Conservation (phyloP, 164 flowering plant species). For the Berberis vulgaris region DNA sequence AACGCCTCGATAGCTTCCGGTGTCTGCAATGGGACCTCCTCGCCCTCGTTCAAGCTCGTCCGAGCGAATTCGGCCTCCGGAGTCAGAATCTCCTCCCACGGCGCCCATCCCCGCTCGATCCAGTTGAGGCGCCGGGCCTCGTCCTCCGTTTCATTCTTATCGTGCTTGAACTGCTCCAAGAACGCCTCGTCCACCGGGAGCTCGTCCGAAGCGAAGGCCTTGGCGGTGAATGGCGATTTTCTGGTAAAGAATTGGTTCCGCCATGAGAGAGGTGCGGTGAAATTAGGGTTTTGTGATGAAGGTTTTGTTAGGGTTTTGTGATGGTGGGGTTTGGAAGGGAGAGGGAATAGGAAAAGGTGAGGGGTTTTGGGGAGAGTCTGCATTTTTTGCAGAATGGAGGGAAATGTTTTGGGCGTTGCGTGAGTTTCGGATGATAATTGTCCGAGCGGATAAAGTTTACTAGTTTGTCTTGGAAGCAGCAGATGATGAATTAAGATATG, state of each 20-base stretch:
- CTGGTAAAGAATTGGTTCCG: constrained; percentile 7
- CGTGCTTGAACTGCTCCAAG: constrained; percentile 43
- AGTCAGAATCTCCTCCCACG: constrained; percentile 90
- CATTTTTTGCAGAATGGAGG: constrained; percentile 12
- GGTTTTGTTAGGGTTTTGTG: constrained; percentile 20
- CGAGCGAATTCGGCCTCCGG: constrained; percentile 88
- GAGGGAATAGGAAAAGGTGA: constrained; percentile 8
- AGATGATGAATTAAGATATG: too few species aligned
- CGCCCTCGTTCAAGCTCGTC: constrained; percentile 78
- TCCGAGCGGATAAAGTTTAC: too few species aligned
- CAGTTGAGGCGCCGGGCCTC: constrained; percentile 77
- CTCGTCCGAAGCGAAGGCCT: constrained; percentile 56
- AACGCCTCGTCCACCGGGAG: constrained; percentile 75
- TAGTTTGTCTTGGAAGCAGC: too few species aligned
- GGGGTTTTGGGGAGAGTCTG: constrained; percentile 7
- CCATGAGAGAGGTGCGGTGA: constrained; percentile 6
- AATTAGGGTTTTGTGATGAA: constrained; percentile 7
- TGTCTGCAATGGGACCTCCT: constrained; percentile 62
- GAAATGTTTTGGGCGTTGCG: constrained; percentile 4
- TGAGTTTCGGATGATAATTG: not conserved
- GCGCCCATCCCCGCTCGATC: constrained; percentile 93
- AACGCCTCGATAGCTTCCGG: constrained; percentile 93
- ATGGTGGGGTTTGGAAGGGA: constrained; percentile 8
- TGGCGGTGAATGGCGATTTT: constrained; percentile 9
- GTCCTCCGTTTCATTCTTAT: constrained; percentile 62